Conservation (phyloP, 2,329 filamentous ascomycete genomes). For the Ceratocystis albifundus region DNA sequence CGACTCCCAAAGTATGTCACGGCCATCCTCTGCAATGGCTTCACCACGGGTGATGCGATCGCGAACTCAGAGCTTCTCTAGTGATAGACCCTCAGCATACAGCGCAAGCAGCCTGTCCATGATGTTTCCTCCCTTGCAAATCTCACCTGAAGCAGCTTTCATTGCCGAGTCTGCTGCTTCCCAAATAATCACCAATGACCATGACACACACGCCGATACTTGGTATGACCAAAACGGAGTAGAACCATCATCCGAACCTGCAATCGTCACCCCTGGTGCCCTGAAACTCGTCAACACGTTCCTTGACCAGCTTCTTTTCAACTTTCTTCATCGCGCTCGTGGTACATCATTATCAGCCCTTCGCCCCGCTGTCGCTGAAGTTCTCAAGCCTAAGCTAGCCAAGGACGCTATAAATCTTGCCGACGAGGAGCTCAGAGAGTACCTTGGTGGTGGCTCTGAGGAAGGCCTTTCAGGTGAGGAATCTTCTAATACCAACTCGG, state of each 20-base stretch:
- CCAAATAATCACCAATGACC: slow-evolving; percentile 81
- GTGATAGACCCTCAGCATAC: slow-evolving; percentile 55
- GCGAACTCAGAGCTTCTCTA: slow-evolving; percentile 54
- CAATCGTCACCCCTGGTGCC: slow-evolving; percentile 60
- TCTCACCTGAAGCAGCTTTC: slow-evolving; percentile 72
- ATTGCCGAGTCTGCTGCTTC: slow-evolving; percentile 80
- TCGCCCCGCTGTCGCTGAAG: slow-evolving; percentile 70
- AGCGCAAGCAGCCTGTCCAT: slow-evolving; percentile 45
- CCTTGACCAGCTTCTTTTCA: slow-evolving; percentile 85
- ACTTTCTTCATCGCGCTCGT: slow-evolving; percentile 67
- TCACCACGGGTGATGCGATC: slow-evolving; percentile 34
- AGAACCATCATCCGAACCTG: slow-evolving; percentile 54
- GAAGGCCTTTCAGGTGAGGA: slow-evolving; percentile 54
- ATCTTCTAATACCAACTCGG: slow-evolving; percentile 35
- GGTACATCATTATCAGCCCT: slow-evolving; percentile 66
- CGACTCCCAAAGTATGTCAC: slow-evolving; percentile 26
- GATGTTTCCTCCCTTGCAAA: slow-evolving; percentile 52
- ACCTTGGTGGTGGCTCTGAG: slow-evolving; percentile 66
- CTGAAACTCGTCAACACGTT: slow-evolving; percentile 78
- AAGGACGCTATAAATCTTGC: slow-evolving; percentile 72
- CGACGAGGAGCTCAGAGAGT: slow-evolving; percentile 77
- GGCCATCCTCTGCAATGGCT: slow-evolving; percentile 30
- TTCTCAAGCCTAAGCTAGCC: slow-evolving; percentile 80
- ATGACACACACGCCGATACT: slow-evolving; percentile 60
- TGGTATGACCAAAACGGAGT: slow-evolving; percentile 59